A percentile compares a stretch with the other conserved stretches of the same genome.
These are phyloP conservation scores for Chiua virens DNA, from an alignment of 768 basidiomycete species.

Conservation along the genomic window DNA sequence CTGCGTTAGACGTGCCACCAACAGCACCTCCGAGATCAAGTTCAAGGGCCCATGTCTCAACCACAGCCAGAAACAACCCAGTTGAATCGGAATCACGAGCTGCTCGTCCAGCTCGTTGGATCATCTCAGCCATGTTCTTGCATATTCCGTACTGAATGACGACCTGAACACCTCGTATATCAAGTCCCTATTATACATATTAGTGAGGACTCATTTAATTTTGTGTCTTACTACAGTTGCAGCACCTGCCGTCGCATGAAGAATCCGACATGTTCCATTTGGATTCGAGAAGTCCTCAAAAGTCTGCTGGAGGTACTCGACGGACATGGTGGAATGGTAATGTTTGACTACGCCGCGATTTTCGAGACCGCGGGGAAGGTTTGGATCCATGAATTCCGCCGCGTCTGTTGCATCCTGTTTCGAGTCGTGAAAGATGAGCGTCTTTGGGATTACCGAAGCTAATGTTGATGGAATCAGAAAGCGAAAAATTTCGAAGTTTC, in stretches of 20 bases:
- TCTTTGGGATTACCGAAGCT: background rate
- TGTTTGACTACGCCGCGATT: constrained; percentile 20
- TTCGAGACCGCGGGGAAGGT: constrained; percentile 11
- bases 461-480: background rate
- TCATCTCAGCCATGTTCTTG: background rate
- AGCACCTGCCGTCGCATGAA: constrained; percentile 24
- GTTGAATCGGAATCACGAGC: background rate
- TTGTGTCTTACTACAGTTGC: constrained; percentile 20
- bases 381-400: constrained; percentile 7
- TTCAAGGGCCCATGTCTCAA: background rate
- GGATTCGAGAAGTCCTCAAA: constrained; percentile 21
- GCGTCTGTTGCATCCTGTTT: constrained; percentile 9
- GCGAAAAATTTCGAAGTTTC: background rate
- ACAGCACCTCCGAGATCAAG: too few species aligned
- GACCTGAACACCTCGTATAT: background rate
- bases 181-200: background rate
- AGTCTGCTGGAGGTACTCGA: constrained; percentile 19
- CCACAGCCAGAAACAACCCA: background rate
- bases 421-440: constrained; percentile 16
- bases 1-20: too few species aligned
- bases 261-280: constrained; percentile 20
- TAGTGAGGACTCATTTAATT: background rate
- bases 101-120: background rate
- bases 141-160: constrained; percentile 1
- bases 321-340: constrained; percentile 30